Evolutionary conservation across 805 yeast genomes (phyloP).

Genomic region (Suhomyces vadensis): DNA sequence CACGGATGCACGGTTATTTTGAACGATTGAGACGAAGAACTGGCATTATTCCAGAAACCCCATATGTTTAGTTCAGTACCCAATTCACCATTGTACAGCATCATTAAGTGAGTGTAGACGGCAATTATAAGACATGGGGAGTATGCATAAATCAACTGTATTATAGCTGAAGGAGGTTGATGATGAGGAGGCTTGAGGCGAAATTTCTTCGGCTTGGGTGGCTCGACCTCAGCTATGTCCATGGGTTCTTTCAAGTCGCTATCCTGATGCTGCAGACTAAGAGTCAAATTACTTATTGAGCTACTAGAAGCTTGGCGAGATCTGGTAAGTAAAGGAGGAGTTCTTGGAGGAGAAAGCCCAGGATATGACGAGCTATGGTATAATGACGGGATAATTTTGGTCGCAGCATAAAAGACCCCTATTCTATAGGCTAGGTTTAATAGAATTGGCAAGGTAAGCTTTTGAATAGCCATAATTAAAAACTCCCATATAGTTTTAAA

Average conservation of each 20-base stretch:
- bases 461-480: constrained; percentile 50
- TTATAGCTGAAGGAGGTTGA: constrained; percentile 37
- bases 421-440: constrained; percentile 83
- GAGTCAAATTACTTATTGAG: background rate
- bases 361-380: constrained; percentile 43
- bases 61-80: constrained; percentile 62
- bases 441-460: constrained; percentile 77
- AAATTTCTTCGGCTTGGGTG: constrained; percentile 11
- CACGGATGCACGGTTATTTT: constrained; percentile 61
- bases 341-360: constrained; percentile 37
- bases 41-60: constrained; percentile 49
- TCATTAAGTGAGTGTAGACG: constrained; percentile 89
- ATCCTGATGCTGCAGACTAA: background rate
- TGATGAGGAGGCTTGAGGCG: constrained; percentile 17
- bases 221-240: background rate
- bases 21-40: constrained; percentile 14
- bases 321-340: constrained; percentile 34
- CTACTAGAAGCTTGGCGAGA: constrained; percentile 32
- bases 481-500: constrained; percentile 57
- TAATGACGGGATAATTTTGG: constrained; percentile 86
- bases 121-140: constrained; percentile 94
- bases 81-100: constrained; percentile 80
- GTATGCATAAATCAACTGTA: constrained; percentile 74
- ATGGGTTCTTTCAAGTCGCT: background rate
- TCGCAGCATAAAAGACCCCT: constrained; percentile 85